Conservation (phyloP, 2,329 filamentous ascomycete species). For the Pestalotiopsis sp. region DNA sequence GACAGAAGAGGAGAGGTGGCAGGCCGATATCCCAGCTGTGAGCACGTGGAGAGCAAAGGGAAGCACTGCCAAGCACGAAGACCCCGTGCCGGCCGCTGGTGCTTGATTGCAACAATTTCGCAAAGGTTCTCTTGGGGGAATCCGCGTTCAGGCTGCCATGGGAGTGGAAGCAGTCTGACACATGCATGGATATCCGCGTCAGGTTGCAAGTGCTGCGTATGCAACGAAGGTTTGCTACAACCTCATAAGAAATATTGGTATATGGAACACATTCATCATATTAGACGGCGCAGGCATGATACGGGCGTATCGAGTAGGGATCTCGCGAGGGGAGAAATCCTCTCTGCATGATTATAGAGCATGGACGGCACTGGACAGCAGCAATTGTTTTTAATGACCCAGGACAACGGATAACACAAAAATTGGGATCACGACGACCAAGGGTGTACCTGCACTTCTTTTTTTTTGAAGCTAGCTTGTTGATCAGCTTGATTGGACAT, state of each 20-base stretch:
- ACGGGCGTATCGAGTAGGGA: not conserved
- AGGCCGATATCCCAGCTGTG: slow-evolving; percentile 91
- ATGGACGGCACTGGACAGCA: not conserved
- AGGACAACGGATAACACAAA: not conserved
- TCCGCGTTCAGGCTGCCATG: not conserved
- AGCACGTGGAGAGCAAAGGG: slow-evolving; percentile 97
- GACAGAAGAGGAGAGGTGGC: slow-evolving; percentile 85
- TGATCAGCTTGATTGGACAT: not conserved
- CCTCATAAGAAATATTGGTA: not conserved
- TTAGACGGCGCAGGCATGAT: not conserved
- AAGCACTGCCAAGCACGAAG: slow-evolving; percentile 83
- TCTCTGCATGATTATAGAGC: not conserved
- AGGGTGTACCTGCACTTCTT: not conserved
- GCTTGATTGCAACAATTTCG: not conserved
- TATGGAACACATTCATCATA: not conserved
- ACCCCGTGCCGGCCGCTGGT: slow-evolving; percentile 40
- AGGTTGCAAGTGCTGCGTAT: not conserved
- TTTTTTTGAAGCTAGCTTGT: not conserved
- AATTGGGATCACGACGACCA: not conserved
- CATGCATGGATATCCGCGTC: not conserved
- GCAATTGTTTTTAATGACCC: not conserved
- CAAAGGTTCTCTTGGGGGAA: not conserved
- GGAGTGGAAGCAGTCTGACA: not conserved
- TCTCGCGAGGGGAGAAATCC: not conserved
- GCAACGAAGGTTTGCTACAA: not conserved